Evolutionary conservation across 768 basidiomycete species (phyloP).

Genomic region (Cystofilobasidium bisporidii): DNA sequence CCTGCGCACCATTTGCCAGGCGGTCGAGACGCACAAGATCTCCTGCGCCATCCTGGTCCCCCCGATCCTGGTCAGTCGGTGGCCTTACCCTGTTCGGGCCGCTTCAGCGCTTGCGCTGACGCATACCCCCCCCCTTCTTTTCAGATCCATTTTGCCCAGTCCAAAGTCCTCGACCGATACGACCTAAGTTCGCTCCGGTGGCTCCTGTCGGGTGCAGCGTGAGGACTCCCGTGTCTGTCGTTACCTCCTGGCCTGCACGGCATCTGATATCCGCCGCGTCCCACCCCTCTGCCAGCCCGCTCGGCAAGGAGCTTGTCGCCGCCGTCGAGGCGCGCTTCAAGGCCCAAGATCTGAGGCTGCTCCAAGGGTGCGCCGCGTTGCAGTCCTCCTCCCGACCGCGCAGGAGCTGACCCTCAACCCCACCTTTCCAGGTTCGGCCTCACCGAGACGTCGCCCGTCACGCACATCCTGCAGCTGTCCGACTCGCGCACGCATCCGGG

Average conservation of each 20-base stretch:
- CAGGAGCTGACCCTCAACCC: neutral
- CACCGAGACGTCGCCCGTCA: constrained; percentile 71
- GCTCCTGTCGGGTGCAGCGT: constrained; percentile 65
- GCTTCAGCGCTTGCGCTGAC: neutral
- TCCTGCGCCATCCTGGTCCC: constrained; percentile 52
- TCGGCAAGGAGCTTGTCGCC: constrained; percentile 55
- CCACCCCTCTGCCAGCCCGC: constrained; percentile 41
- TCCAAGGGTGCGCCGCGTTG: constrained; percentile 10
- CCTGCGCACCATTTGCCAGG: constrained; percentile 54
- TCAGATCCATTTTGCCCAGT: constrained; percentile 24
- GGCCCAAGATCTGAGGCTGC: neutral
- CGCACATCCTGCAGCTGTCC: constrained; percentile 48
- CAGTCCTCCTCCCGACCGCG: neutral
- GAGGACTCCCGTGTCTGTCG: neutral
- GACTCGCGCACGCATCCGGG: constrained; percentile 51
- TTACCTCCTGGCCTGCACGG: neutral
- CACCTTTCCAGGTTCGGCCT: constrained; percentile 50
- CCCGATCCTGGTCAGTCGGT: constrained; percentile 19
- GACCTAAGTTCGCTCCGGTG: constrained; percentile 53
- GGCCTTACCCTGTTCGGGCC: neutral
- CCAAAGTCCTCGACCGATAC: constrained; percentile 49
- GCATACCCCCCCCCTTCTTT: neutral
- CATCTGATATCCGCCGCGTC: neutral
- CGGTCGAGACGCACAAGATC: constrained; percentile 57
- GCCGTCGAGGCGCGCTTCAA: constrained; percentile 44